phyloP scores from a whole-genome alignment of 2,329 filamentous ascomycete species.

The Shiraia bambusicola region DNA sequence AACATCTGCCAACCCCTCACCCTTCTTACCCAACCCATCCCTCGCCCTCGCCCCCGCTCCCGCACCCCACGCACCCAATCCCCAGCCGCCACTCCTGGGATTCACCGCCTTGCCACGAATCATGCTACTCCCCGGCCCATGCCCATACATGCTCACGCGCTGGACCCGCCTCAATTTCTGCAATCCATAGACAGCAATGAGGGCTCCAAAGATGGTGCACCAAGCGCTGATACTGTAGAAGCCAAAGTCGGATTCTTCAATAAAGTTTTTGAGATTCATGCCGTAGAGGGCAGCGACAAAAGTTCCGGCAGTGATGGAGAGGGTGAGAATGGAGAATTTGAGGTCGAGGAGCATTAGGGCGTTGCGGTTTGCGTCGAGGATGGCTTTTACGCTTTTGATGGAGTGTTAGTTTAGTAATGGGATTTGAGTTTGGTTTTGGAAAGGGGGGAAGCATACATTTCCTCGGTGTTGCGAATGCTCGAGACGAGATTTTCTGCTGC shows the following conservation, averaged over 20 bases:
- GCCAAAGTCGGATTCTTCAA: constrained; percentile 88
- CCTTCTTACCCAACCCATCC: constrained; percentile 22
- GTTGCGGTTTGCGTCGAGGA: constrained; percentile 96
- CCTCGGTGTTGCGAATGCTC: constrained; percentile 95
- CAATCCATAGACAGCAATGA: constrained; percentile 83
- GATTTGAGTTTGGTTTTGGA: too few relatives aligned
- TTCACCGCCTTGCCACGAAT: constrained; percentile 15
- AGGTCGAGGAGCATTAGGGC: constrained; percentile 96
- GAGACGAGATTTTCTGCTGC: constrained; percentile 90
- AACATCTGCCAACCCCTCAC: constrained; percentile 25
- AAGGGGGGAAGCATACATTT: constrained; percentile 69
- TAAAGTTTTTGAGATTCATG: constrained; percentile 98
- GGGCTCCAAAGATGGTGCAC: constrained; percentile 70
- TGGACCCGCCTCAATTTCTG: constrained; percentile 82
- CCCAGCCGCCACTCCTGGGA: constrained; percentile 19
- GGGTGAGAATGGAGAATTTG: constrained; percentile 91
- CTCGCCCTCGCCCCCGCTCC: constrained; percentile 25
- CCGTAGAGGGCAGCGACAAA: constrained; percentile 98
- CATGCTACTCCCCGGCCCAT: constrained; percentile 25
- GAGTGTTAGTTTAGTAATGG: constrained; percentile 12
- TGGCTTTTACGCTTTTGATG: constrained; percentile 82
- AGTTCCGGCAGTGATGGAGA: constrained; percentile 91
- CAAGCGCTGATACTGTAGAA: constrained; percentile 73
- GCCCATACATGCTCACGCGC: constrained; percentile 80
- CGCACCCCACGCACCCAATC: constrained; percentile 33